Evolutionary conservation across 352 stramenopile species (phyloP), one percentile per base, ranked within the genome.

Genomic region (Phytophthora ramorum): DNA sequence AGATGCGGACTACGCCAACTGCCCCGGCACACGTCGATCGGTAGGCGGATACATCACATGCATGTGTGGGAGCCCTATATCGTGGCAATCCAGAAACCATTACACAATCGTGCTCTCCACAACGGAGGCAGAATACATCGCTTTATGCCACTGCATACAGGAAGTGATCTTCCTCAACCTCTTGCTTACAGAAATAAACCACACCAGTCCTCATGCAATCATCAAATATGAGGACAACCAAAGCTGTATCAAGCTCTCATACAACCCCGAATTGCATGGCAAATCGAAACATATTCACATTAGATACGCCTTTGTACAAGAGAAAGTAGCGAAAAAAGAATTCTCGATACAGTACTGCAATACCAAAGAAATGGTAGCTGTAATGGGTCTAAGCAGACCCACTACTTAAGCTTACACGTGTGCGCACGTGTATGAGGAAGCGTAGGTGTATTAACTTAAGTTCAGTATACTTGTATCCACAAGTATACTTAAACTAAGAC

Each of bases 151-250:
- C n/a, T n/a, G n/a, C n/a, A n/a, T n/a, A 34, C 65, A 71, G 41
- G 43, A 61, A 22, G 37, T 37, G 5, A 37, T 47, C 3, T 61
- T 61, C 41, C n/a, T 59, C 2, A 58, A 59, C 41, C 38, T 50
- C 0, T 26, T 61, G n/a, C 20, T 66, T 1, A 12, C 20, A 20
- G 30, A 62, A 14, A 6, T 61, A 20, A 37, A 8, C 1, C 8
- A 52, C 20, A 10, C 68, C 8, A 12, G 38, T 6, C n/a, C 16
- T 2, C 14, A 60, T 17, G 1, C 49, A 0, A 73, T 59, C 24
- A 64, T 38, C 12, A 53, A 76, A 34, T 46, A 59, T 16, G 66
- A 82, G 41, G 69, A 81, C 46, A 79, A 82, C 19, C 62, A 82
- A 38, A 75, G 70, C 28, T 71, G 50, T 34, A 82, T 82, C 32